Evolutionary conservation across 192 early-diverging fungal genomes (phyloP), one percentile per base, ranked within the genome.

Genomic region (Linnemannia zychae): DNA sequence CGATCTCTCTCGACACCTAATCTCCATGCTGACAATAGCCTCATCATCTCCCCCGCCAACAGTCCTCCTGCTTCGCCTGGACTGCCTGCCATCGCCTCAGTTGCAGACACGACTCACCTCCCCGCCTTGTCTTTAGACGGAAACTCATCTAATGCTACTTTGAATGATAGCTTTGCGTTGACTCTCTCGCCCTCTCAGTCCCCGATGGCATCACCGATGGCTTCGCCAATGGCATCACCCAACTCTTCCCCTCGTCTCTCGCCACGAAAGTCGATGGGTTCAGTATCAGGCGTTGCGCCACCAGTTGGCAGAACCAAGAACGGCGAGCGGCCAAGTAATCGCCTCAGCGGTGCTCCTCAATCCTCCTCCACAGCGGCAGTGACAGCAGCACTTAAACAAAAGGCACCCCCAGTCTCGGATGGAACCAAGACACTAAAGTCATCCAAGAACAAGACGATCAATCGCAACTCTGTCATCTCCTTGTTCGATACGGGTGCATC

Each of bases 1-100:
- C 71, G 81, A 52, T 84, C 81, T 4, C 72, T 84, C 20, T 84
- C 81, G 5, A 85, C 83, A 4, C 83, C 83, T 18, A 85, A 85
- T 47, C 78, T 85, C 31, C 83, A 85, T 60, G 78, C 74, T 15
- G 77, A 76, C 44, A 65, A 67, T 49, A 76, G 60, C 28, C 47
- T 79, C 5, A 78, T 79, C 34, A 47, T 71, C 15, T 85, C 83
- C 0, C 83, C 83, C 12, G 72, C 77, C 28, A 79, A 76, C 63
- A 85, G 83, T 48, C 83, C 83, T 24, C 83, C 77, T 11, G 31
- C 31, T 33, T 85, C 83, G 4, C 83, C 83, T 5, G 65, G 77
- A 13, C 33, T 78, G 52, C 71, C 76, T 28, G 74, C 80, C 36
- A 82, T 76, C 33, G 53, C 80, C 44, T 49, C 68, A 37, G 67